Evolutionary conservation across 495 filamentous ascomycete species (phyloP), one percentile per base, ranked within the genome.

Genomic region (Neurospora tetrasperma): DNA sequence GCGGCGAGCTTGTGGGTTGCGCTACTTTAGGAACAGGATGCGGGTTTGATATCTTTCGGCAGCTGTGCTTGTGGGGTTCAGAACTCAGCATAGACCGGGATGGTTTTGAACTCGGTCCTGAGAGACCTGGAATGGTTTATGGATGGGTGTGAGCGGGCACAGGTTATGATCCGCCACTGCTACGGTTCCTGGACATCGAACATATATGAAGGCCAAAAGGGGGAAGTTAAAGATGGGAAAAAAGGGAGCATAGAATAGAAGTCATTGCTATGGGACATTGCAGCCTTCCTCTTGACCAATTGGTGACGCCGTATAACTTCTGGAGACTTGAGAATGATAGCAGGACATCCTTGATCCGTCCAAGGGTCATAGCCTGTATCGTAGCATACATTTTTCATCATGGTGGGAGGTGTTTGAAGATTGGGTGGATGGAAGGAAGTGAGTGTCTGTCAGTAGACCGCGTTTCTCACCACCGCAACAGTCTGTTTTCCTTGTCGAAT

Each of bases 1-100:
- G 90, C 86, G 0, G 80, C 90, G 62, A 86, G 90, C 75, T 83
- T 89, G 42, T 73, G 92, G 38, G 83, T 91, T 42, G 89, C 90
- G 39, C 48, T 74, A 9, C 38, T 74, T 5, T 69, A 62, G 7
- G 27, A 16, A 3, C 2, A 35, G 10, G 6, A 18, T 16, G 12
- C 4, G 14, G 46, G 4, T 12, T 54, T 23, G 10, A 6, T 23
- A 54, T 54, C 46, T 1, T 23, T 23, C 5, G 46, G 46, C 6
- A 44, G 42, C 44, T 54, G 46, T 27, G 46, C 20, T 27, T 54
- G 46, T 14, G 46, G 46, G 20, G 20, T 27, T 54, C 1, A 23
- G 5, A 4, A 4, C 12, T 3, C 0, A 38, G 0, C 5, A 54
- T 3, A 62, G 54, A 9, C 3, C 31, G 54, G 27, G 3, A 35